Evolutionary conservation across 331 rosid species (phyloP).

Genomic region (Quercus tomentella): DNA sequence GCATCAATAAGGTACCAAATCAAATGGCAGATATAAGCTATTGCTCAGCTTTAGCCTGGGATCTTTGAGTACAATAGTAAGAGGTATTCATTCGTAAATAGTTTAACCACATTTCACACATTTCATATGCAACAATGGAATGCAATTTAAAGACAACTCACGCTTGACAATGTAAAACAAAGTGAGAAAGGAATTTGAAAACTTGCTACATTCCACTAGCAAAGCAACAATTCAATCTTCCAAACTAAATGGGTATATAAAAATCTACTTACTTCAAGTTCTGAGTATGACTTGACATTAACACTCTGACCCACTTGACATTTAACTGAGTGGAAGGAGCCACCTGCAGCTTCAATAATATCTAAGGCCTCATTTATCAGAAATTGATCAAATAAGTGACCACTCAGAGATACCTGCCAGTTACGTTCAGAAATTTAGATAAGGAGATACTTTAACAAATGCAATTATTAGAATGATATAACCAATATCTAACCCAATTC

Average conservation of each 20-base stretch:
- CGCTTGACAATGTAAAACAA: not conserved
- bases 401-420: conserved; percentile 83
- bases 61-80: not conserved
- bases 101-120: not conserved
- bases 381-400: conserved; percentile 86
- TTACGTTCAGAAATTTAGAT: conserved; percentile 28
- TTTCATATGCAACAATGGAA: not conserved
- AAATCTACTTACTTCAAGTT: conserved; percentile 74
- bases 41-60: not conserved
- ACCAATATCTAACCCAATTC: conserved; percentile 1
- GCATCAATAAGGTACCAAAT: not conserved
- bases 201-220: not conserved
- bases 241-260: conserved; percentile 4
- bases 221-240: not conserved
- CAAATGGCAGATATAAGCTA: not conserved
- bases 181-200: not conserved
- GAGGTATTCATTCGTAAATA: not conserved
- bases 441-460: conserved; percentile 17
- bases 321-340: conserved; percentile 79
- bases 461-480: conserved; percentile 1
- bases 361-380: conserved; percentile 95
- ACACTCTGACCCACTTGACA: conserved; percentile 87
- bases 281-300: conserved; percentile 65
- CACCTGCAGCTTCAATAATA: conserved; percentile 87
- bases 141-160: not conserved